phyloP scores from a whole-genome alignment of 2,329 filamentous ascomycete species.

The Coniochaeta sp. region DNA sequence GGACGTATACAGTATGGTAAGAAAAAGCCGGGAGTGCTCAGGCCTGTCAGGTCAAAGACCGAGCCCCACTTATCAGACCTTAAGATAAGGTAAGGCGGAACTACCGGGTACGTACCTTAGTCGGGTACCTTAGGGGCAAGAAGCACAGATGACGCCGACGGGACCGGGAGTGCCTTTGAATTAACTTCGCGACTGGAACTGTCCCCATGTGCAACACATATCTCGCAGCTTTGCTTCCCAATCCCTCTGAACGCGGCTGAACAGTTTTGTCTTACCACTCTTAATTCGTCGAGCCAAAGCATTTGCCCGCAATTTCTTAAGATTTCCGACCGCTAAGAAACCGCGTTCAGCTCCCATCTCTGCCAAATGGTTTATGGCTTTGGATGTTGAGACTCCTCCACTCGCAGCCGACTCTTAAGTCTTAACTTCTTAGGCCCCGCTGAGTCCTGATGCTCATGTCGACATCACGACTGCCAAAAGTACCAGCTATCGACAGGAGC shows the following conservation, averaged over 20 bases:
- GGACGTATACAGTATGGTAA: too few relatives aligned
- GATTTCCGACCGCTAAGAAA: background rate
- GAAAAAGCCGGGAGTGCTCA: too few relatives aligned
- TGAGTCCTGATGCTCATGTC: background rate
- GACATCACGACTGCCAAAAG: background rate
- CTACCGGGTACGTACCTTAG: too few relatives aligned
- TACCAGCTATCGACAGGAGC: background rate
- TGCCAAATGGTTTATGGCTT: background rate
- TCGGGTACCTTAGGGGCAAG: too few relatives aligned
- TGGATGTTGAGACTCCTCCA: background rate
- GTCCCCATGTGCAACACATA: background rate
- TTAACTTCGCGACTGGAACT: background rate
- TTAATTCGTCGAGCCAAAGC: background rate
- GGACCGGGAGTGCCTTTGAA: too few relatives aligned
- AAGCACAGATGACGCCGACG: too few relatives aligned
- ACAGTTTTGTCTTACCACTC: background rate
- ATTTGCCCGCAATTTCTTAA: background rate
- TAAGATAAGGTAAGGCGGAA: too few relatives aligned
- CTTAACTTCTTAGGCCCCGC: background rate
- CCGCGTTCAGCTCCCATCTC: background rate
- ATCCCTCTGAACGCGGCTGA: background rate
- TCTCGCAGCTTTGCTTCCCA: background rate
- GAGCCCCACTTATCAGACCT: too few relatives aligned
- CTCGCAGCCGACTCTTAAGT: background rate
- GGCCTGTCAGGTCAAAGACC: too few relatives aligned